Evolutionary conservation across 768 basidiomycete species (phyloP).

Genomic region (Auricularia sp.): DNA sequence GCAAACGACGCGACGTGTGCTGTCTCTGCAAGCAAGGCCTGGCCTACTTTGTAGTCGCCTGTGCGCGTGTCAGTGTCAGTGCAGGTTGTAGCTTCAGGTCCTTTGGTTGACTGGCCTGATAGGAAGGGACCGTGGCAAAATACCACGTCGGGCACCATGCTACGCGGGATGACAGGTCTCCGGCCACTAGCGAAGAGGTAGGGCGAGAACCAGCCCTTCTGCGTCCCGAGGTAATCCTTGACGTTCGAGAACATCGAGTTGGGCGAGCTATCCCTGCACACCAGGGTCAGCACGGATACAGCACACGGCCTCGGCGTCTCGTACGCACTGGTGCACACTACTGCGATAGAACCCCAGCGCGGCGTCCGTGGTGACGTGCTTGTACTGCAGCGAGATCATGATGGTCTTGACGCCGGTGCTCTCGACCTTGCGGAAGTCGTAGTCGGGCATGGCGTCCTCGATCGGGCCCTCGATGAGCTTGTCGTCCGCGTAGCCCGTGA

Average conservation of each 20-base stretch:
- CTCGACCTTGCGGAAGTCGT: constrained; percentile 40
- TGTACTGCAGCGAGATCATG: constrained; percentile 49
- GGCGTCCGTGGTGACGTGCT: constrained; percentile 48
- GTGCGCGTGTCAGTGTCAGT: not conserved
- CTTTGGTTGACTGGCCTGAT: constrained; percentile 25
- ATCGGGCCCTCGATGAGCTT: constrained; percentile 40
- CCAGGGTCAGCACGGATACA: not conserved
- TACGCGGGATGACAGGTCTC: constrained; percentile 49
- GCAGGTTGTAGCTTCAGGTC: not conserved
- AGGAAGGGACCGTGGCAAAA: constrained; percentile 60
- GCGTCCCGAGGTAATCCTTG: constrained; percentile 33
- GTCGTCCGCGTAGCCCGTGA: constrained; percentile 31
- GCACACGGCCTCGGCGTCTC: no score
- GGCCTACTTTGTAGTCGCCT: constrained; percentile 55
- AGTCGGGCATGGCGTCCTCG: constrained; percentile 33
- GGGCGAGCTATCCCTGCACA: not conserved
- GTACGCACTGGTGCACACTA: not conserved
- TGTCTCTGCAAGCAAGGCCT: constrained; percentile 22
- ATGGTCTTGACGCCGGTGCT: constrained; percentile 42
- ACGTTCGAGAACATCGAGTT: not conserved
- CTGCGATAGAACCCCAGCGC: constrained; percentile 7
- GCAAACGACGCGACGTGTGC: not conserved
- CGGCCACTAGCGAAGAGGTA: constrained; percentile 53
- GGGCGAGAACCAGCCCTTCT: constrained; percentile 62
- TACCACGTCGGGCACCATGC: constrained; percentile 53